A percentile compares a stretch with the other conserved stretches of the same genome.
phyloP scores from a whole-genome alignment of 192 early-diverging fungal species.

The Coemansia sp. region DNA sequence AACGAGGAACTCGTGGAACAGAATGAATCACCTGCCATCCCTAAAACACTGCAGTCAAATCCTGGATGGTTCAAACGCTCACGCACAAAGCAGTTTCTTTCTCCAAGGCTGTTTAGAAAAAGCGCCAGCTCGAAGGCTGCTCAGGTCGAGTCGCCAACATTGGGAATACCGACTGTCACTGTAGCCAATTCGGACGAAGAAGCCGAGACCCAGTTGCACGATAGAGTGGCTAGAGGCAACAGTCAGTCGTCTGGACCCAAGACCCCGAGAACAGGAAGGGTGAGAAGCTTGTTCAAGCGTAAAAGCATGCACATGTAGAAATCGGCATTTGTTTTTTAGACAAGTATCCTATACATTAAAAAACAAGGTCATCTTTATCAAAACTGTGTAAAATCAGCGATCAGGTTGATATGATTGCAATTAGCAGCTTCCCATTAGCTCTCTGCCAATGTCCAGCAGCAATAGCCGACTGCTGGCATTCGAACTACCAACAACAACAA shows the following conservation, averaged over 20 bases:
- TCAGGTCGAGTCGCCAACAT: not conserved
- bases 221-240: not conserved
- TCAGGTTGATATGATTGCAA: no score
- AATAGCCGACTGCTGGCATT: no score
- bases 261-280: constrained; percentile 8
- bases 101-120: not conserved
- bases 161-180: not conserved
- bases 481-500: no score
- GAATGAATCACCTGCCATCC: no score
- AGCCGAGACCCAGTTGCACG: not conserved
- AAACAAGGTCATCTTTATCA: no score
- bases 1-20: no score
- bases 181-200: constrained; percentile 3
- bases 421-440: no score
- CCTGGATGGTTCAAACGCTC: not conserved
- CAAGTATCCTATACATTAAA: no score
- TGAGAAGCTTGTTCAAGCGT: constrained; percentile 41
- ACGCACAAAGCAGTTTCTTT: constrained; percentile 1
- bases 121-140: not conserved
- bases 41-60: no score
- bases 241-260: not conserved
- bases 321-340: not conserved
- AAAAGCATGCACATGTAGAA: constrained; percentile 13
- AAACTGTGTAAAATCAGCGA: no score
- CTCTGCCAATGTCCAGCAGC: no score